These are phyloP conservation scores for Tephrocybe sp. DNA, from an alignment of 768 basidiomycete genomes.

Conservation along the genomic window DNA sequence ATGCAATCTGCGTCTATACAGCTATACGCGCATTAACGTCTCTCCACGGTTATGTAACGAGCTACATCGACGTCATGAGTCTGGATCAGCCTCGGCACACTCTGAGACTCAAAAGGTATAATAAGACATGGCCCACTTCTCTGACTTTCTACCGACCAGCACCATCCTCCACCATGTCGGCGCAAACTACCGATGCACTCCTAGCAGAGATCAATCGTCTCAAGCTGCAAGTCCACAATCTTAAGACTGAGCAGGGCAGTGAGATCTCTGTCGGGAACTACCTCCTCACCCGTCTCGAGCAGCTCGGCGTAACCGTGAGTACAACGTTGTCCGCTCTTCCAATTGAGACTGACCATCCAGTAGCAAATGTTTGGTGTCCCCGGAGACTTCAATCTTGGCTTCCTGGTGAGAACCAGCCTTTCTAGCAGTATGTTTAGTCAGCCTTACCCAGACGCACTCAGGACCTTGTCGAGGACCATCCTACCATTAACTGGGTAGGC, in stretches of 20 bases:
- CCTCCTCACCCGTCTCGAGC: constrained; percentile 54
- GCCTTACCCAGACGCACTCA: constrained; percentile 24
- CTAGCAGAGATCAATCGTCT: constrained; percentile 49
- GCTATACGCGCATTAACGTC: no score
- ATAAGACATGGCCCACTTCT: constrained; percentile 16
- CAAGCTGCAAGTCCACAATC: constrained; percentile 41
- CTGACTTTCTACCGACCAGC: neutral
- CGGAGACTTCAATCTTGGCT: constrained; percentile 84
- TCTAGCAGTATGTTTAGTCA: neutral
- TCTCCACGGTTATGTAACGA: constrained; percentile 2
- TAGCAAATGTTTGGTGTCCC: constrained; percentile 84
- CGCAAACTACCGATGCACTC: constrained; percentile 25
- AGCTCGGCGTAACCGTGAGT: constrained; percentile 58
- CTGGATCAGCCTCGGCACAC: no score
- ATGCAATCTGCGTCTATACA: no score
- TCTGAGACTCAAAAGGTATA: no score
- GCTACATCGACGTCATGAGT: neutral
- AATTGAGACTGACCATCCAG: neutral
- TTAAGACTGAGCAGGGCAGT: constrained; percentile 34
- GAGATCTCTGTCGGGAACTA: constrained; percentile 55
- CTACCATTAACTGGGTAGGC: constrained; percentile 81
- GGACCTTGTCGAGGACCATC: constrained; percentile 83
- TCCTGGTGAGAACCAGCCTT: constrained; percentile 37
- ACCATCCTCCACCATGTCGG: constrained; percentile 15
- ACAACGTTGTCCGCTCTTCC: neutral